Percentiles rank a stretch among this genome's conserved stretches.
Conservation (phyloP, 495 filamentous ascomycete genomes). For the Cercophora sp. region DNA sequence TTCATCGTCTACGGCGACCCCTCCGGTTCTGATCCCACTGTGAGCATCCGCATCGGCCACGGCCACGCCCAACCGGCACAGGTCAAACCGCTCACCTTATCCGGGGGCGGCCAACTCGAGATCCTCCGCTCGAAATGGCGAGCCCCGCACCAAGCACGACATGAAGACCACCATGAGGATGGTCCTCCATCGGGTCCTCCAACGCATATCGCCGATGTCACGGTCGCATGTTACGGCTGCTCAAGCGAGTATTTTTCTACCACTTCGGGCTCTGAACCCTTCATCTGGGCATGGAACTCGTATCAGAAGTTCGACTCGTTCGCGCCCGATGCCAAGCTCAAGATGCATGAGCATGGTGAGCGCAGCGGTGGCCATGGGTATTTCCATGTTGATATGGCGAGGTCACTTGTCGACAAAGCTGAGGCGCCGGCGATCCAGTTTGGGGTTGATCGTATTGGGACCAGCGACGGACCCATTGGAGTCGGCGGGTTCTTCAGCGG, state of each 20-base stretch:
- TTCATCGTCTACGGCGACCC: conserved; percentile 32
- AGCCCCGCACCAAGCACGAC: not conserved
- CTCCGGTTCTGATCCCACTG: conserved; percentile 11
- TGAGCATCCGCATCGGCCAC: conserved; percentile 26
- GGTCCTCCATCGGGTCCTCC: not conserved
- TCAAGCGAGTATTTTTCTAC: conserved; percentile 3
- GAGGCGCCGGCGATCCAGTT: not conserved
- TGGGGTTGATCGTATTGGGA: conserved; percentile 1
- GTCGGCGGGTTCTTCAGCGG: conserved; percentile 5
- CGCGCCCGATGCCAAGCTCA: conserved; percentile 12
- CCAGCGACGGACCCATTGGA: conserved; percentile 12
- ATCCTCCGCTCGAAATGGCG: conserved; percentile 10
- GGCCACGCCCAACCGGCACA: conserved; percentile 29
- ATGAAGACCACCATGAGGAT: conserved; percentile 11
- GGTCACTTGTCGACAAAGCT: not conserved
- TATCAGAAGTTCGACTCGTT: conserved; percentile 19
- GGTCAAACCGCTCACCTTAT: not conserved
- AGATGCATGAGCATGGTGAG: conserved; percentile 23
- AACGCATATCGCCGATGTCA: conserved; percentile 15
- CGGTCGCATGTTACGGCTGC: conserved; percentile 24
- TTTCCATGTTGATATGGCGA: conserved; percentile 23
- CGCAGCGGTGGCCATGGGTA: conserved; percentile 17
- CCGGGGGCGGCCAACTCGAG: not conserved
- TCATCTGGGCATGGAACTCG: conserved; percentile 32
- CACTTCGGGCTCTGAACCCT: conserved; percentile 20